Percentiles rank a stretch among this genome's conserved stretches.
Conservation (phyloP, 1,139 yeast species). For the Yamadazyma sp. region DNA sequence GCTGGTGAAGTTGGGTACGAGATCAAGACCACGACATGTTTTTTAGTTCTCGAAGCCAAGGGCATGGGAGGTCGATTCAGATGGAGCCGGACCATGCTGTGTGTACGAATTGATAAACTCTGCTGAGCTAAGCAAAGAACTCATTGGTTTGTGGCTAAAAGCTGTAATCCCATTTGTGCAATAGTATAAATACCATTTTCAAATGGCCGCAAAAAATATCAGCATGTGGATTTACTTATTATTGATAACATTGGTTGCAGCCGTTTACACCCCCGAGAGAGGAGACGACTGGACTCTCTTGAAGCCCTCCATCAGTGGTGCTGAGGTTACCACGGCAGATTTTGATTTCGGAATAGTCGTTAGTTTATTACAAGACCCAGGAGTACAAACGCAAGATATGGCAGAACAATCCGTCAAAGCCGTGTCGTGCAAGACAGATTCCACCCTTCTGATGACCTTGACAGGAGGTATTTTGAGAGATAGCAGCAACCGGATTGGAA, state of each 20-base stretch:
- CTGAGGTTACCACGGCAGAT: constrained; percentile 25
- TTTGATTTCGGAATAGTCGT: constrained; percentile 38
- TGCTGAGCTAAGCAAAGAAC: too few relatives aligned
- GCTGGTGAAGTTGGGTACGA: too few relatives aligned
- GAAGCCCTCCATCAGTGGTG: constrained; percentile 19
- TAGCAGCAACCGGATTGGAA: constrained; percentile 36
- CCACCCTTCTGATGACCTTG: constrained; percentile 33
- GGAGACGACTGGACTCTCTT: constrained; percentile 38
- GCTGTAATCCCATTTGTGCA: too few relatives aligned
- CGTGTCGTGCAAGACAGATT: constrained; percentile 34
- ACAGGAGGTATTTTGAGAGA: constrained; percentile 37
- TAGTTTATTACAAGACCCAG: constrained; percentile 33
- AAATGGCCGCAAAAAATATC: neutral
- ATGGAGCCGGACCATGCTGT: too few relatives aligned
- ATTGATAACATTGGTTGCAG: constrained; percentile 3
- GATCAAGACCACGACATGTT: too few relatives aligned
- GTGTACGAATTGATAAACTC: too few relatives aligned
- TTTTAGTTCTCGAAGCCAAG: too few relatives aligned
- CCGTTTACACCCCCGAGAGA: constrained; percentile 30
- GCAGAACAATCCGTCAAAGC: constrained; percentile 15
- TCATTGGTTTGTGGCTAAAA: too few relatives aligned
- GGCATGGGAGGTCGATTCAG: too few relatives aligned
- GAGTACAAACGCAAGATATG: constrained; percentile 22
- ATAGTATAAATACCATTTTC: too few relatives aligned
- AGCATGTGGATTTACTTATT: neutral